Base-by-base conservation (phyloP, 1,284 basidiomycete genomes). In the Neonothopanus nambi region DNA sequence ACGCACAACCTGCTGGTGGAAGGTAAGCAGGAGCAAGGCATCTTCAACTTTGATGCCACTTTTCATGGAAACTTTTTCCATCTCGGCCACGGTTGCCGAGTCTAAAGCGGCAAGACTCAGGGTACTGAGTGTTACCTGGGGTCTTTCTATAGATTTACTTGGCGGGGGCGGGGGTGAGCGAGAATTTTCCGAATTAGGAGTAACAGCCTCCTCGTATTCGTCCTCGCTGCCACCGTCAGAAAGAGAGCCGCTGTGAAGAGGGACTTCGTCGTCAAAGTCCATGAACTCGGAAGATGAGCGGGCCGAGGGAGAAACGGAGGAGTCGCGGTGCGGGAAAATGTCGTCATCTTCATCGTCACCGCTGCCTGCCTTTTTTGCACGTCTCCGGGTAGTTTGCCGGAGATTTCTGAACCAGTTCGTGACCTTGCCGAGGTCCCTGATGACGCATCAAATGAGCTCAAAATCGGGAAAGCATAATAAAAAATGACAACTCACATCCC, bases 351-450 rank as follows among this genome's bases (percentile, higher is more conserved):
- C 71, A 46, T 78, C 73, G 48, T 76, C 70, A 43, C 75, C 74
- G 6, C 72, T 75, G 8, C 72, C 72, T 23, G 69, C 63, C 55
- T 73, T 77, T 63, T 76, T 81, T 39, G 74, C 71, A 21, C 85
- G 81, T 68, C 83, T 87, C 51, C 87, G 75, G 30, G 85, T 77
- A 8, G 85, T 88, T 70, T 89, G 87, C 40, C 87, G 79, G 55
- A 89, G 73, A 66, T 91, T 91, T 38, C 89, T 77, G 76, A 90
- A 91, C 89, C 88, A 91, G 67, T 91, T 91, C n/a, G 87, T 89
- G 46, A 91, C 87, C 70, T 88, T 89, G 62, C 82, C 83, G 54
- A 89, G 69, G 67, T 91, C 87, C 87, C 87, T 89, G 62, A 62
- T 48, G 58, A 28, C 48, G 20, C 47, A 59, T 54, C 47, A 37